phyloP scores from a whole-genome alignment of 2,329 filamentous ascomycete genomes.

The Parafenestella ontariensis region DNA sequence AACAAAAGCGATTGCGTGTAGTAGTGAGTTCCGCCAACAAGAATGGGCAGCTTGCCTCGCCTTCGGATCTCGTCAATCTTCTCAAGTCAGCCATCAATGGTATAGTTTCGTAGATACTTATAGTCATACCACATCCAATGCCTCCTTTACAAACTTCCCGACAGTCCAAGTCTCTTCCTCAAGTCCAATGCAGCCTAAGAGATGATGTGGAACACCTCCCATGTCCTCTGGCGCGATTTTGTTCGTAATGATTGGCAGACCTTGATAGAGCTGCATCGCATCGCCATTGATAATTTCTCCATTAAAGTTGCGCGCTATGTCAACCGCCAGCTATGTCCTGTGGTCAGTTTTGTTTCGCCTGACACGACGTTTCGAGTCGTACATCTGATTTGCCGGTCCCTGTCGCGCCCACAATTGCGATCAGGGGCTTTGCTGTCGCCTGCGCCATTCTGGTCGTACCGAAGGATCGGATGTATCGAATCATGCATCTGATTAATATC shows the following conservation, averaged over 20 bases:
- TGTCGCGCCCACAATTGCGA: conserved; percentile 87
- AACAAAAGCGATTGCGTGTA: conserved; percentile 92
- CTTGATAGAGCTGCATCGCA: conserved; percentile 96
- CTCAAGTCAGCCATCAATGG: conserved; percentile 3
- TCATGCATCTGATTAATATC: conserved; percentile 29
- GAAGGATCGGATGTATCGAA: conserved; percentile 25
- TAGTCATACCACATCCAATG: conserved; percentile 59
- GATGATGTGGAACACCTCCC: conserved; percentile 82
- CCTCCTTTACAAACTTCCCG: conserved; percentile 75
- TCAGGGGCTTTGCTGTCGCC: conserved; percentile 61
- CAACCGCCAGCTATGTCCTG: conserved; percentile 77
- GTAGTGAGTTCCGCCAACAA: conserved; percentile 95
- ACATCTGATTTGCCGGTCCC: conserved; percentile 95
- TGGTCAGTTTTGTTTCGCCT: conserved; percentile 44
- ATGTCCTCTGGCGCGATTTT: conserved; percentile 80
- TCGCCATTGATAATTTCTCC: conserved; percentile 97
- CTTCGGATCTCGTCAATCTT: conserved; percentile 77
- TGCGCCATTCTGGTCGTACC: conserved; percentile 31
- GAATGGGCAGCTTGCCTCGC: conserved; percentile 81
- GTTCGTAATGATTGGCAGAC: conserved; percentile 93
- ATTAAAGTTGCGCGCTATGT: conserved; percentile 80
- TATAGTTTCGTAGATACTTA: rapidly evolving
- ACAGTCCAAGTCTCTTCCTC: conserved; percentile 85
- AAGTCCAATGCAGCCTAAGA: conserved; percentile 79
- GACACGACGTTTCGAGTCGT: conserved; percentile 30